phyloP scores from a whole-genome alignment of 2,329 filamentous ascomycete species.

The Leptographium galeiforme region DNA sequence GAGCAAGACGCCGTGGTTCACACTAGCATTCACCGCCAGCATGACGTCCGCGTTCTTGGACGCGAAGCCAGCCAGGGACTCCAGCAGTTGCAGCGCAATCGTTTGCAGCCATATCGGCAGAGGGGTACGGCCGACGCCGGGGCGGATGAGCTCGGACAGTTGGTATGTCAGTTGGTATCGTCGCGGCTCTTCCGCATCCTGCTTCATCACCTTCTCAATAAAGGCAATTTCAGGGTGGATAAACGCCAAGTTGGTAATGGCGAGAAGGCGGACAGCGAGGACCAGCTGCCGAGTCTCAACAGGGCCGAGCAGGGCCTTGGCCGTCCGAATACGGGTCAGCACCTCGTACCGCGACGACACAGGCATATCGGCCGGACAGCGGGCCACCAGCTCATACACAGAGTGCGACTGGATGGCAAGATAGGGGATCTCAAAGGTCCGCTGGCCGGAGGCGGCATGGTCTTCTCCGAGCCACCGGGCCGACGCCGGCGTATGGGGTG shows the following conservation, averaged over 20 bases:
- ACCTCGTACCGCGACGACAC: conserved; percentile 67
- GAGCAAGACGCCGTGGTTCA: conserved; percentile 89
- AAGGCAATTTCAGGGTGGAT: conserved; percentile 76
- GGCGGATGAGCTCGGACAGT: conserved; percentile 80
- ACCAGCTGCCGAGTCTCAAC: conserved; percentile 57
- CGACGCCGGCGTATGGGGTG: conserved; percentile 21
- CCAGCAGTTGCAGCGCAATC: conserved; percentile 65
- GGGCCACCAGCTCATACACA: conserved; percentile 43
- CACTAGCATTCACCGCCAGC: conserved; percentile 83
- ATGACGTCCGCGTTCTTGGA: conserved; percentile 69
- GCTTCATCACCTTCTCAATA: conserved; percentile 69
- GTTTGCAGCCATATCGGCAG: conserved; percentile 71
- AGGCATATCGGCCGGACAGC: conserved; percentile 52
- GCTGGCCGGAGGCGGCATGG: conserved; percentile 32
- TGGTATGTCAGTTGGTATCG: conserved; percentile 85
- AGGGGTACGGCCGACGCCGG: conserved; percentile 44
- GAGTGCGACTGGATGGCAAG: conserved; percentile 36
- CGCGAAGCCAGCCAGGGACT: conserved; percentile 72
- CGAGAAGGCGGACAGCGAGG: conserved; percentile 68
- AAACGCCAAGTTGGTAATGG: conserved; percentile 82
- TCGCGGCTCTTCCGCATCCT: conserved; percentile 80
- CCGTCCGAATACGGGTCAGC: conserved; percentile 67
- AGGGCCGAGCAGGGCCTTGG: conserved; percentile 63
- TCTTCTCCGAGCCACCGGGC: conserved; percentile 27
- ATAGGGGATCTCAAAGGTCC: conserved; percentile 52